These are phyloP conservation scores for Leishmania major DNA, from an alignment of 208 protist genomes.

Conservation along the genomic window DNA sequence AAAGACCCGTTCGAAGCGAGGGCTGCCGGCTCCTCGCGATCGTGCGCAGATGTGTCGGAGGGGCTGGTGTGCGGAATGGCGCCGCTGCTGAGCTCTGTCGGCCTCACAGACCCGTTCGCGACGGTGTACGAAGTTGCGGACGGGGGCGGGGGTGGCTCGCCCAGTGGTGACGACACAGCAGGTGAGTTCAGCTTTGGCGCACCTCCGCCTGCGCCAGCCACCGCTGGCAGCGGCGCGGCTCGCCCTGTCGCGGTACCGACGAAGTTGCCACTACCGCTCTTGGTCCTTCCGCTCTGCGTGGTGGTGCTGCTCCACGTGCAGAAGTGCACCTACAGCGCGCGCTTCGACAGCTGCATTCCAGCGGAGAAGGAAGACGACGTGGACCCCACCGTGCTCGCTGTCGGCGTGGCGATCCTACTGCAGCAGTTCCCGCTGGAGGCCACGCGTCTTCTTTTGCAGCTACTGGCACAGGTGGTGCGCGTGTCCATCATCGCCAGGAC, in stretches of 20 bases:
- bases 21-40: neutral
- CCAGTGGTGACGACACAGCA: neutral
- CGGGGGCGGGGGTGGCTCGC: neutral
- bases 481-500: neutral
- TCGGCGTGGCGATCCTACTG: constrained; percentile 90
- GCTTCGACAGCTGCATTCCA: constrained; percentile 57
- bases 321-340: constrained; percentile 60
- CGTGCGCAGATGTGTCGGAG: constrained; percentile 24
- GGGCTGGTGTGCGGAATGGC: constrained; percentile 18
- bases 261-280: constrained; percentile 48
- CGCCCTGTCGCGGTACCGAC: constrained; percentile 32
- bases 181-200: neutral
- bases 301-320: constrained; percentile 68
- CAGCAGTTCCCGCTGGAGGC: constrained; percentile 93
- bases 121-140: constrained; percentile 23
- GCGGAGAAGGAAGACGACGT: constrained; percentile 50
- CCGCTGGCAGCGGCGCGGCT: neutral
- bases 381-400: constrained; percentile 87
- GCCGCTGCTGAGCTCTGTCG: constrained; percentile 20
- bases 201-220: neutral
- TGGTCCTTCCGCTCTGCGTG: constrained; percentile 84
- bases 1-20: neutral
- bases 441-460: constrained; percentile 75
- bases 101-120: constrained; percentile 16
- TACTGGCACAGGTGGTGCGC: constrained; percentile 82